phyloP scores from a whole-genome alignment of 1,139 yeast genomes.

The Blastobotrys malaysiensis region DNA sequence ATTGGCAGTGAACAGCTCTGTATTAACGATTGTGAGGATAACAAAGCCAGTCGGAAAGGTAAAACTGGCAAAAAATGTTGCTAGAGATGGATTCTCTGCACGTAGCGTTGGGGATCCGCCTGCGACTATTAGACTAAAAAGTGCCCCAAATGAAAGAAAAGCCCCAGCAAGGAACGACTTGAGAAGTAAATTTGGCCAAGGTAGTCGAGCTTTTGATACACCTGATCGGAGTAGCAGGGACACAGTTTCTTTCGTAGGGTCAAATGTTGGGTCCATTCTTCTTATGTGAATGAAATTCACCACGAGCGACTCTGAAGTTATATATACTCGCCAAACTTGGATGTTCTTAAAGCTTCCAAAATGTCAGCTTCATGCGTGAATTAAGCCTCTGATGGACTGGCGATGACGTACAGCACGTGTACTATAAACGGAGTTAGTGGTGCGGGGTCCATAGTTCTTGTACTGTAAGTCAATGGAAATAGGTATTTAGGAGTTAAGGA shows the following conservation, averaged over 20 bases:
- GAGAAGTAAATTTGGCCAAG: not conserved
- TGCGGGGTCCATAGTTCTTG: no score
- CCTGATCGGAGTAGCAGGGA: not conserved
- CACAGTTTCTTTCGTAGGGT: not conserved
- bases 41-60: not conserved
- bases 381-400: no score
- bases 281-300: no score
- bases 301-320: no score
- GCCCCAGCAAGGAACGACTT: not conserved
- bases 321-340: no score
- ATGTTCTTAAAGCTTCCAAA: no score
- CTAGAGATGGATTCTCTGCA: not conserved
- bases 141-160: not conserved
- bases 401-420: no score
- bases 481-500: no score
- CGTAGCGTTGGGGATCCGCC: not conserved
- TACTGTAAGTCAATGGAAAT: no score
- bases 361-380: no score
- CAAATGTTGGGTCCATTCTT: not conserved
- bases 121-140: not conserved
- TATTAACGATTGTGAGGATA: constrained; percentile 1
- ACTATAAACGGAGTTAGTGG: no score
- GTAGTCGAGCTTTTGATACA: not conserved
- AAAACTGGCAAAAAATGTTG: not conserved
- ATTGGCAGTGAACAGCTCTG: not conserved